Base-by-base conservation (phyloP, 1,284 basidiomycete species). In the Cystobasidium sp. region DNA sequence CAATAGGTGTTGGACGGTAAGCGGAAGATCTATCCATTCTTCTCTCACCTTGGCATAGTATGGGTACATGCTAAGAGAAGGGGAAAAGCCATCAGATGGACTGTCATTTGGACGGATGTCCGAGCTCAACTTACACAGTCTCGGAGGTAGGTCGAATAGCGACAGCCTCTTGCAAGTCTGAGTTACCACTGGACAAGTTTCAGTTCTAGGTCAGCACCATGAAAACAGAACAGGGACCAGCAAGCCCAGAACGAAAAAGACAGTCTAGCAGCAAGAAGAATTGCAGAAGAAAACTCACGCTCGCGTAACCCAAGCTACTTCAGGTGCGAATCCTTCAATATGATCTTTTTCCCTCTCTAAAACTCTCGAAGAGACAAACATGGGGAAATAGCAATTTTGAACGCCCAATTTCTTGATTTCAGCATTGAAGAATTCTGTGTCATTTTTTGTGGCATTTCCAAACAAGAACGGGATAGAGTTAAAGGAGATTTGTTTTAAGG, bases 241-340 rank as follows among this genome's bases (percentile, higher is more conserved):
- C 8, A 53, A 53, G 8, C 9, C 51, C 51, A 14, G 24, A 9
- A 53, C 3, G 6, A 20, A 20, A n/a, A 64, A n/a, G 4, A 63
- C 20, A 43, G 14, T 0, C 18, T 71, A 41, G 18, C 37, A 61
- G 56, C 20, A 55, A 46, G 44, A 16, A 31, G 20, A 1, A 51
- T 24, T 64, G 56, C 39, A 46, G 22, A 43, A 67, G 16, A 31
- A 12, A 22, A 88, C 91, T 82, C 81, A 94, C 91, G 96, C 96
- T 84, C 88, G 87, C 56, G 97, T 99, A 69, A 99, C 97, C 97
- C 96, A 99, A 37, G 96, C 97, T 46, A 99, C 97, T 84, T 99
- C 96, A 1, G 96, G 95, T 76, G 96, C 97, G 83, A 99, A 99
- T n/a, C 96, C 96, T 82, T 98, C 97, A 77, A 99, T 94, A 83